Conservation (phyloP, 179 eudicot species). For the Silene vulgaris region DNA sequence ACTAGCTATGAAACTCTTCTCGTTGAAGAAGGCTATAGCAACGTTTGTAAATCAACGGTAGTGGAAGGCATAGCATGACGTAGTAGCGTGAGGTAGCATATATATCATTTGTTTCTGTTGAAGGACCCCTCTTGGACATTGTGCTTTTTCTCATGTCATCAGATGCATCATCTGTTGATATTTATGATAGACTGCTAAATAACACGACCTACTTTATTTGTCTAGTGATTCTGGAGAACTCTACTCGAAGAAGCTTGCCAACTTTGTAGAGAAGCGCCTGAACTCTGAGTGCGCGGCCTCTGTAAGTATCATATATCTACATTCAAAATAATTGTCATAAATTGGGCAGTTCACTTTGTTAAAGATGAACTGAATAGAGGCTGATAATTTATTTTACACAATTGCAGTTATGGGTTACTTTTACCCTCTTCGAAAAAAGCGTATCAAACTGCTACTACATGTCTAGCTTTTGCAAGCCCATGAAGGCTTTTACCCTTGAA, state of each 20-base stretch:
- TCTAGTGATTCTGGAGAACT: slow-evolving; percentile 78
- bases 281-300: slow-evolving; percentile 92
- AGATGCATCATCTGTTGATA: neutral
- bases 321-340: neutral
- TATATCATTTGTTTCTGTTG: neutral
- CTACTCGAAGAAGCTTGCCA: slow-evolving; percentile 87
- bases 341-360: neutral
- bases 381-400: neutral
- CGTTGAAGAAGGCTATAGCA: too few species aligned
- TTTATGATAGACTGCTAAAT: neutral
- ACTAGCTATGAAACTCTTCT: too few species aligned
- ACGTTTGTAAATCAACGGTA: too few species aligned
- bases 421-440: neutral
- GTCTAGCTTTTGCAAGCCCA: neutral
- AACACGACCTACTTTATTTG: neutral
- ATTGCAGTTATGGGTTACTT: neutral
- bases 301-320: slow-evolving; percentile 45
- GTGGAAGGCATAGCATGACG: too few species aligned
- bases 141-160: neutral
- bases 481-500: neutral
- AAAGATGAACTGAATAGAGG: neutral
- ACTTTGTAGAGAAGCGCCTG: slow-evolving; percentile 89
- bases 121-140: neutral
- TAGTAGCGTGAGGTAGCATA: too few species aligned
- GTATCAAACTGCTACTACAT: neutral